Percentiles rank a stretch among this genome's conserved stretches.
Evolutionary conservation across 306 rosid species (phyloP).

Genomic region (Cucurbita maxima): DNA sequence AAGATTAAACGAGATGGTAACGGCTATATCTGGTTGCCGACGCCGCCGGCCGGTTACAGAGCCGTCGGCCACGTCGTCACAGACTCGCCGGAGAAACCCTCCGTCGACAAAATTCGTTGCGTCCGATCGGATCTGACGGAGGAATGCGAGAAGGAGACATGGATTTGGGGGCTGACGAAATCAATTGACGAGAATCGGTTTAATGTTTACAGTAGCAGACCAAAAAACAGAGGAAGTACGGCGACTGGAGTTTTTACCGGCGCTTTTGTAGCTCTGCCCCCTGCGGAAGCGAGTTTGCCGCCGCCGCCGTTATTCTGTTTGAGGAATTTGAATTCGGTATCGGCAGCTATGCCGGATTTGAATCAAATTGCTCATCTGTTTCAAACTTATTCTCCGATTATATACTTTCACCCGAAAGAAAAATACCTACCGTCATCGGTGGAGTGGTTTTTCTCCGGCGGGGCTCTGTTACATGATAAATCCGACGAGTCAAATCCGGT

Average conservation of each 20-base stretch:
- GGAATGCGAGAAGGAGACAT: conserved; percentile 25
- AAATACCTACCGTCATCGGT: conserved; percentile 43
- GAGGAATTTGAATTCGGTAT: conserved; percentile 26
- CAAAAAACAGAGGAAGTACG: conserved; percentile 31
- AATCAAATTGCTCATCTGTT: conserved; percentile 31
- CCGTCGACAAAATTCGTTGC: conserved; percentile 41
- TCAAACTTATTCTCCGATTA: conserved; percentile 36
- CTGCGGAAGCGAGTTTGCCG: neutral
- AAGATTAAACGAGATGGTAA: conserved; percentile 24
- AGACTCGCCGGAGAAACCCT: conserved; percentile 32
- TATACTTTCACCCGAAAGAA: conserved; percentile 57
- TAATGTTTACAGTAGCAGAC: conserved; percentile 34
- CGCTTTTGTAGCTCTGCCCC: conserved; percentile 26
- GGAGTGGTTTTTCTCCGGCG: conserved; percentile 50
- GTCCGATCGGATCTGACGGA: conserved; percentile 50
- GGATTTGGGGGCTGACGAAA: conserved; percentile 45
- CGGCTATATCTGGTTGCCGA: conserved; percentile 58
- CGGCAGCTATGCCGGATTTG: conserved; percentile 37
- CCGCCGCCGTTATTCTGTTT: conserved; percentile 28
- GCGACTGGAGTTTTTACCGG: conserved; percentile 43
- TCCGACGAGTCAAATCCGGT: conserved; percentile 31
- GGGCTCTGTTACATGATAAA: conserved; percentile 36
- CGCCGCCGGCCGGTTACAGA: conserved; percentile 49
- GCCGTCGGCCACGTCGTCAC: conserved; percentile 55
- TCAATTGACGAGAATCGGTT: conserved; percentile 16